Percentiles rank a stretch among this genome's conserved stretches.
phyloP scores from a whole-genome alignment of 768 basidiomycete species.

The Tubosaeta sp. region DNA sequence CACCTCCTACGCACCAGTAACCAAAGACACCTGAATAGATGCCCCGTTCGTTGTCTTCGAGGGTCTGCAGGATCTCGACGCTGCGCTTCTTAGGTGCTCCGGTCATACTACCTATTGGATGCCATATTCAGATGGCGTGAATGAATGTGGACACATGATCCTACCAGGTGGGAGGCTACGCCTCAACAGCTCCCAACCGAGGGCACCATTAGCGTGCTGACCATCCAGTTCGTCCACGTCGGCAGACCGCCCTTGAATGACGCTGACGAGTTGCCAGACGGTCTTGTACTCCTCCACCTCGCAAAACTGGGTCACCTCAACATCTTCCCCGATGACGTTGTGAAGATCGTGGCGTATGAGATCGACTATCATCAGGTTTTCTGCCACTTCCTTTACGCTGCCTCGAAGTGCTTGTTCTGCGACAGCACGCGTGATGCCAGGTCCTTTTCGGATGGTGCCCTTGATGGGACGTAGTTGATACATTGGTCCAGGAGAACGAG shows the following conservation, averaged over 20 bases:
- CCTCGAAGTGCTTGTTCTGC: constrained; percentile 62
- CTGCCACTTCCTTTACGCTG: constrained; percentile 85
- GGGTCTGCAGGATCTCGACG: constrained; percentile 78
- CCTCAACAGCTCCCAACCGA: constrained; percentile 78
- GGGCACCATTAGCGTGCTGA: constrained; percentile 32
- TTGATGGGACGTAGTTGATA: constrained; percentile 94
- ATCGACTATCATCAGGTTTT: constrained; percentile 98
- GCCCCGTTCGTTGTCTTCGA: constrained; percentile 70
- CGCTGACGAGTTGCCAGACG: constrained; percentile 94
- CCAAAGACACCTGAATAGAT: constrained; percentile 93
- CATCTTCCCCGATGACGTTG: constrained; percentile 75
- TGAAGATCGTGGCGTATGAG: constrained; percentile 92
- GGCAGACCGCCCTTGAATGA: constrained; percentile 69
- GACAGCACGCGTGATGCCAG: constrained; percentile 56
- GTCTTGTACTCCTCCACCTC: constrained; percentile 88
- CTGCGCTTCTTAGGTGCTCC: constrained; percentile 95
- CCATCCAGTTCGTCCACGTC: constrained; percentile 36
- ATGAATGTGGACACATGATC: not conserved
- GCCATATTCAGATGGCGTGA: constrained; percentile 1
- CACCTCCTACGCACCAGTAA: constrained; percentile 86
- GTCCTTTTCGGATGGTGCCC: constrained; percentile 77
- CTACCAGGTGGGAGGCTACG: constrained; percentile 84
- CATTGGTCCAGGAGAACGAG: constrained; percentile 54
- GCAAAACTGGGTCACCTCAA: constrained; percentile 82
- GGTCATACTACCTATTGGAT: constrained; percentile 82